A percentile compares a stretch with the other conserved stretches of the same genome.
phyloP scores from a whole-genome alignment of 2,329 filamentous ascomycete genomes.

The Ambrosiella beaveri region DNA sequence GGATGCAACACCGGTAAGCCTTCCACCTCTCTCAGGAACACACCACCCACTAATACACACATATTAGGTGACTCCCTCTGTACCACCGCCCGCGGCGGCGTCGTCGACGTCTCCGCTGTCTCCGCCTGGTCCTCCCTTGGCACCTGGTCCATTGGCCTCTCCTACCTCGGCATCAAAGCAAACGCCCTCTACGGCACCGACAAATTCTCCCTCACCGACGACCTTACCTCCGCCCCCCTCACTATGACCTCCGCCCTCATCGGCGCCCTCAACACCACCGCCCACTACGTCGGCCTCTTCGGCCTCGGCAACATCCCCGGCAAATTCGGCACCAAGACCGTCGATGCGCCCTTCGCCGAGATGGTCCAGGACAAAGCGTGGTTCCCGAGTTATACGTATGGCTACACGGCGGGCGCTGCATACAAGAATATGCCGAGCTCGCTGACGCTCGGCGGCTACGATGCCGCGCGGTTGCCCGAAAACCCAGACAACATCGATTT shows the following conservation, averaged over 20 bases:
- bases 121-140: conserved; percentile 41
- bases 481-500: conserved; percentile 44
- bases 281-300: conserved; percentile 36
- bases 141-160: conserved; percentile 40
- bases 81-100: conserved; percentile 36
- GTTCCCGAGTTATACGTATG: conserved; percentile 58
- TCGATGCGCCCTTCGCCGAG: conserved; percentile 35
- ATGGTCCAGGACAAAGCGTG: conserved; percentile 39
- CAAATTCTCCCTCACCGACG: conserved; percentile 25
- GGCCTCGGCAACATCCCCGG: conserved; percentile 39
- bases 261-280: conserved; percentile 36
- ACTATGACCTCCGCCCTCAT: conserved; percentile 30
- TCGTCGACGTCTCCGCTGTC: conserved; percentile 38
- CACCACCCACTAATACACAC: background rate
- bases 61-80: conserved; percentile 33
- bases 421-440: conserved; percentile 38
- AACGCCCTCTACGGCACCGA: conserved; percentile 50
- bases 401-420: conserved; percentile 58
- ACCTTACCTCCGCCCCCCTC: conserved; percentile 22
- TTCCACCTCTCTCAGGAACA: background rate
- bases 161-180: conserved; percentile 38
- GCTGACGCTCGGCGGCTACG: conserved; percentile 52
- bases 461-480: conserved; percentile 36
- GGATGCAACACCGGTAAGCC: conserved; percentile 35
- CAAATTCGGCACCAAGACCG: conserved; percentile 31